Evolutionary conservation across 1,139 yeast genomes (phyloP).

Genomic region (Candida mesenterica): DNA sequence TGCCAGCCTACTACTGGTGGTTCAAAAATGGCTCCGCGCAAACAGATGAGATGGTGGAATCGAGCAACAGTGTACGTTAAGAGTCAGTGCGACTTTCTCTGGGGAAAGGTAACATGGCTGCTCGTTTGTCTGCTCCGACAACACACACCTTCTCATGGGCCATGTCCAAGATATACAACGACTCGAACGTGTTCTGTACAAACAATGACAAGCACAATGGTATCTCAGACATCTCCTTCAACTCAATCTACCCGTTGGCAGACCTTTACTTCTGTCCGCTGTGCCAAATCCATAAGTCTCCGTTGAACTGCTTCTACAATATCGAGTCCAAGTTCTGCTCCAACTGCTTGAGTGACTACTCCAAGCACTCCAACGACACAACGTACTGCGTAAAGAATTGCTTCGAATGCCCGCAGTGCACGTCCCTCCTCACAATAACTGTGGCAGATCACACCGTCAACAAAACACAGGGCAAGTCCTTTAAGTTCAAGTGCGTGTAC

Average conservation of each 20-base stretch:
- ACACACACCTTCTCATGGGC: neutral
- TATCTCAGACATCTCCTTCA: slow-evolving; percentile 11
- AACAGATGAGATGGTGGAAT: too few relatives aligned
- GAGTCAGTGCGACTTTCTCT: too few relatives aligned
- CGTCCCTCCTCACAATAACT: slow-evolving; percentile 25
- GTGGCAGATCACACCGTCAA: slow-evolving; percentile 21
- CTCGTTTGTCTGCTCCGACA: neutral
- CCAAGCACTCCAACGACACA: slow-evolving; percentile 19
- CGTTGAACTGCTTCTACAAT: slow-evolving; percentile 24
- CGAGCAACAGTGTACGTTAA: too few relatives aligned
- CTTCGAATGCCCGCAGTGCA: slow-evolving; percentile 40
- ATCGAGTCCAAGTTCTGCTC: slow-evolving; percentile 35
- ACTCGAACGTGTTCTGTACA: slow-evolving; percentile 22
- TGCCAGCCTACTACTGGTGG: too few relatives aligned
- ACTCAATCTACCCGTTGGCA: slow-evolving; percentile 13
- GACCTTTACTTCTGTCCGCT: slow-evolving; percentile 39
- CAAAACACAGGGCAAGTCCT: slow-evolving; percentile 30
- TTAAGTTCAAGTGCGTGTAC: slow-evolving; percentile 31
- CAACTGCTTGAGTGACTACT: slow-evolving; percentile 37
- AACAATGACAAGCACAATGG: slow-evolving; percentile 9
- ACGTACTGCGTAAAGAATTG: slow-evolving; percentile 37
- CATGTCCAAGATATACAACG: slow-evolving; percentile 24
- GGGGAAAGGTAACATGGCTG: too few relatives aligned
- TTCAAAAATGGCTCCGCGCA: too few relatives aligned
- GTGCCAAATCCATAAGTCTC: slow-evolving; percentile 33